A percentile compares a stretch with the other conserved stretches of the same genome.
Evolutionary conservation across 1,139 yeast genomes (phyloP).

Genomic region (Taiozyma sp.): DNA sequence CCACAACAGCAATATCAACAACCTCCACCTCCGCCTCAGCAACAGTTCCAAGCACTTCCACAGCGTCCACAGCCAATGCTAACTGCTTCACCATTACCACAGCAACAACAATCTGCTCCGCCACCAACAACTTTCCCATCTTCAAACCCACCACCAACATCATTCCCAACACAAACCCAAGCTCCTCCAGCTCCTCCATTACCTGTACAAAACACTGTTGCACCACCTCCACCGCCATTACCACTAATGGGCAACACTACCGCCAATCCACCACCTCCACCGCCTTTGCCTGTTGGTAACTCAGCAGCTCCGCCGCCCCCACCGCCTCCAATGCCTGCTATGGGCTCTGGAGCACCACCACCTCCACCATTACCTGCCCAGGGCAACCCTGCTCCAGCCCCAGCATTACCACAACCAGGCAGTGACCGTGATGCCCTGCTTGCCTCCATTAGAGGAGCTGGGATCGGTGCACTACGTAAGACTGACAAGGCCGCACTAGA

Average conservation of each 20-base stretch:
- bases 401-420: slow-evolving; percentile 35
- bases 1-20: slow-evolving; percentile 8
- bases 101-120: slow-evolving; percentile 5
- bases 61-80: slow-evolving; percentile 22
- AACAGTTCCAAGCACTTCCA: slow-evolving; percentile 16
- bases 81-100: slow-evolving; percentile 13
- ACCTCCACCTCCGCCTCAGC: slow-evolving; percentile 6
- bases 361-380: slow-evolving; percentile 27
- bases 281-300: slow-evolving; percentile 11
- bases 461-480: slow-evolving; percentile 62
- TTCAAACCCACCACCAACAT: neutral
- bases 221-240: slow-evolving; percentile 20
- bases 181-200: slow-evolving; percentile 6
- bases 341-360: slow-evolving; percentile 19
- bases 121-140: slow-evolving; percentile 1
- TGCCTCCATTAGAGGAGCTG: slow-evolving; percentile 81
- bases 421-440: slow-evolving; percentile 75
- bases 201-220: slow-evolving; percentile 20
- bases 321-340: slow-evolving; percentile 19
- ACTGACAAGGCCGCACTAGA: slow-evolving; percentile 84
- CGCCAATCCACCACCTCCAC: slow-evolving; percentile 12
- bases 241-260: slow-evolving; percentile 9
- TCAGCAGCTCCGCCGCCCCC: slow-evolving; percentile 20
- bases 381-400: slow-evolving; percentile 35
- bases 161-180: slow-evolving; percentile 20